phyloP scores from a whole-genome alignment of 2,329 filamentous ascomycete species.

The Xylariaceae sp. region DNA sequence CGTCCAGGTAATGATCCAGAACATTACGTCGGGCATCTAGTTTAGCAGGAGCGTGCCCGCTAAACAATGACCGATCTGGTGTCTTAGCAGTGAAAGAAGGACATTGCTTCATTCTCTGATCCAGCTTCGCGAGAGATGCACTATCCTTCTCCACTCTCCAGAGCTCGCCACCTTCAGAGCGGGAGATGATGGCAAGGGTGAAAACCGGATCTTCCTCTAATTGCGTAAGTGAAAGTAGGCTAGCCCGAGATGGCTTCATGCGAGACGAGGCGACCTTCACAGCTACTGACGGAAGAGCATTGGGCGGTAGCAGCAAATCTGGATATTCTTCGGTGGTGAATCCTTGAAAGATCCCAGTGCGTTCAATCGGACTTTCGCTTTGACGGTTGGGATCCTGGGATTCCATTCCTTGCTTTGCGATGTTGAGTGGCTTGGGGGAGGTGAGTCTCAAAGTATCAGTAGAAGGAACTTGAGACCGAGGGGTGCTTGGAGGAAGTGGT shows the following conservation, averaged over 20 bases:
- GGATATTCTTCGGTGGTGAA: constrained; percentile 84
- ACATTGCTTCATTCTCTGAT: constrained; percentile 74
- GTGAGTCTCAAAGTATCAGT: constrained; percentile 33
- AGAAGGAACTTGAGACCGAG: constrained; percentile 59
- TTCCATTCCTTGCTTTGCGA: constrained; percentile 35
- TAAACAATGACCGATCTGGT: constrained; percentile 84
- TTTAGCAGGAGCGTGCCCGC: constrained; percentile 88
- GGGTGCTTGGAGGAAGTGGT: constrained; percentile 68
- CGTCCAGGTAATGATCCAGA: constrained; percentile 81
- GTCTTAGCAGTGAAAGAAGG: constrained; percentile 70
- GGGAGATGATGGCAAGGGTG: constrained; percentile 79
- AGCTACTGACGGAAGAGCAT: constrained; percentile 80
- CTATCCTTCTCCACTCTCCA: constrained; percentile 96
- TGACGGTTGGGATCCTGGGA: constrained; percentile 17
- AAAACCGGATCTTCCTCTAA: constrained; percentile 92
- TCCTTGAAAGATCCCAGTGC: constrained; percentile 66
- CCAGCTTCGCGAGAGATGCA: constrained; percentile 73
- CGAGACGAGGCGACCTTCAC: constrained; percentile 89
- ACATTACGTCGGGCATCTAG: constrained; percentile 81
- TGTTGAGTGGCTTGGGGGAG: constrained; percentile 42
- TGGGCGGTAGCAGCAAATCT: constrained; percentile 79
- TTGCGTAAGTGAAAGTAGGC: constrained; percentile 74
- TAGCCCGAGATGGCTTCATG: constrained; percentile 87
- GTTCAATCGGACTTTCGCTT: constrained; percentile 39
- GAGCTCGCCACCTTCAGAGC: constrained; percentile 72